Evolutionary conservation across 169 alveolate genomes (phyloP).

Genomic region (Plasmodium berghei): DNA sequence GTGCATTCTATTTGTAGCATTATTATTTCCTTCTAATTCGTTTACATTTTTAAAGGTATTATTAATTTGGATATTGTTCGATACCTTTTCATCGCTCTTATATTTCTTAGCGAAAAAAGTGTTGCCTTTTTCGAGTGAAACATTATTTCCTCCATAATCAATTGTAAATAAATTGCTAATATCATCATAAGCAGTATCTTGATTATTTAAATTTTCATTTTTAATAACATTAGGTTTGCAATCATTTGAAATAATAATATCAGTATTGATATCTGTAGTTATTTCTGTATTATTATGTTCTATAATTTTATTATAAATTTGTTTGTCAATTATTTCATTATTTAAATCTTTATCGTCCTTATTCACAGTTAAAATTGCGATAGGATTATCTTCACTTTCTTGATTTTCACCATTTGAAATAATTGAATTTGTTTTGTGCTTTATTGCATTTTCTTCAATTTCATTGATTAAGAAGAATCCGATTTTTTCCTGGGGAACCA

Average conservation of each 20-base stretch:
- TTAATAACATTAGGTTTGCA: background rate
- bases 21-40: background rate
- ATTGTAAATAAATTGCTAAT: constrained; percentile 21
- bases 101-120: background rate
- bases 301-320: no score
- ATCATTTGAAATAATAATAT: background rate
- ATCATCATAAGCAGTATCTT: constrained; percentile 1
- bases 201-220: background rate
- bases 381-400: background rate
- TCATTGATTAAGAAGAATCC: constrained; percentile 45
- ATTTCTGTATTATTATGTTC: no score
- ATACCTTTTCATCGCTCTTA: no score
- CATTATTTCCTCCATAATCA: constrained; percentile 34
- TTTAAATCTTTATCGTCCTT: background rate
- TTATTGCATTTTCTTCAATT: constrained; percentile 33
- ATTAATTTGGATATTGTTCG: background rate
- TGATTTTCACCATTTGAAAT: background rate
- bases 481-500: background rate
- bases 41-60: background rate
- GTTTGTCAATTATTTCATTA: background rate
- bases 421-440: background rate
- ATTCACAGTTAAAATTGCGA: background rate
- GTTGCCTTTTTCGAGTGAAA: background rate
- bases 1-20: constrained; percentile 11
- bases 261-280: no score